phyloP scores from a whole-genome alignment of 805 yeast species.

The Yarrowia porcina region DNA sequence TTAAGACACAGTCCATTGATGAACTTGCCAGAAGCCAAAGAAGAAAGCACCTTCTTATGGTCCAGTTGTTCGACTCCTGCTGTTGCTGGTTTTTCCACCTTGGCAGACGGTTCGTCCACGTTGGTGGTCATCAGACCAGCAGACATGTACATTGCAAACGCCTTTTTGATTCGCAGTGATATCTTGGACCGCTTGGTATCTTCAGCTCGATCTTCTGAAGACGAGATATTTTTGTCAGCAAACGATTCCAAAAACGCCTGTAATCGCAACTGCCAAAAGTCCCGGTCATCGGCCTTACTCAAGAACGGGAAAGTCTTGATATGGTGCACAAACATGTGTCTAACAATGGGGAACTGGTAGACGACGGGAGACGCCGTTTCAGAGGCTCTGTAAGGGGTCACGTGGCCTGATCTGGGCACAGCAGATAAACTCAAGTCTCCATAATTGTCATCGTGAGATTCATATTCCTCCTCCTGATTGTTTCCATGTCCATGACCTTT shows the following conservation, averaged over 20 bases:
- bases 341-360: constrained; percentile 60
- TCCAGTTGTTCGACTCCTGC: constrained; percentile 31
- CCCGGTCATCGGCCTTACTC: constrained; percentile 46
- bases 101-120: constrained; percentile 35
- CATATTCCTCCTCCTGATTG: background rate
- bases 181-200: constrained; percentile 66
- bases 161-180: constrained; percentile 54
- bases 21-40: constrained; percentile 34
- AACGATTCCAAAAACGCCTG: constrained; percentile 81
- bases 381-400: too few relatives aligned
- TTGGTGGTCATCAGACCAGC: constrained; percentile 63
- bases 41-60: constrained; percentile 29
- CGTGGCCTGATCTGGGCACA: background rate
- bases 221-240: constrained; percentile 65
- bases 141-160: constrained; percentile 65
- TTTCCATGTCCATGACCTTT: background rate
- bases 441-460: background rate
- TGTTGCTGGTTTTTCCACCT: constrained; percentile 30
- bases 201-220: constrained; percentile 71
- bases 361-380: background rate
- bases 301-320: constrained; percentile 75
- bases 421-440: background rate
- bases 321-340: constrained; percentile 62
- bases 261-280: constrained; percentile 75
- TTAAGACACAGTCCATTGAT: constrained; percentile 61